These are phyloP conservation scores for Trapa bicornis DNA, from an alignment of 345 rosid genomes.

Conservation along the genomic window DNA sequence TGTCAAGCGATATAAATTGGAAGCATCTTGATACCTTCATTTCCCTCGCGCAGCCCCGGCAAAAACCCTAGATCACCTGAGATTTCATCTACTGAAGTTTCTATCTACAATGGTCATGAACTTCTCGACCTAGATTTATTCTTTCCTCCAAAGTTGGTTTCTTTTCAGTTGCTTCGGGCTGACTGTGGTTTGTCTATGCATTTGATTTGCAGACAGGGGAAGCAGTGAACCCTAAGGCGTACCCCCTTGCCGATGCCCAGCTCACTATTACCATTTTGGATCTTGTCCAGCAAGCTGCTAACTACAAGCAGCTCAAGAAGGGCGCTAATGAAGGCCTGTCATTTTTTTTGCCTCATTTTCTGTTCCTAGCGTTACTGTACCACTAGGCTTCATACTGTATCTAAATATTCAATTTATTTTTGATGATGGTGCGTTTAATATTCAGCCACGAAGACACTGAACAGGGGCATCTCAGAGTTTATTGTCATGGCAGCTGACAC, in stretches of 20 bases:
- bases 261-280: conserved; percentile 66
- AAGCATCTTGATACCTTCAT: too few species aligned
- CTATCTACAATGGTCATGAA: not conserved
- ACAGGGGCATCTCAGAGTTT: conserved; percentile 92
- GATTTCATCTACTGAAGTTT: not conserved
- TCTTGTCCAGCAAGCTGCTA: conserved; percentile 89
- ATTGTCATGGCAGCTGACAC: conserved; percentile 79
- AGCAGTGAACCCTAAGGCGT: conserved; percentile 73
- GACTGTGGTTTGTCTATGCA: not conserved
- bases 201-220: conserved; percentile 43
- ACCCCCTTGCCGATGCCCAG: conserved; percentile 79
- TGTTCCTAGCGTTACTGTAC: not conserved
- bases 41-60: too few species aligned
- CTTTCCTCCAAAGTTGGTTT: not conserved
- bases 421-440: not conserved
- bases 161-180: not conserved
- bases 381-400: not conserved
- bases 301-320: conserved; percentile 96
- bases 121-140: not conserved
- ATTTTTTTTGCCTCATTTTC: not conserved
- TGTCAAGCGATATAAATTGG: too few species aligned
- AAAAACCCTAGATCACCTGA: too few species aligned
- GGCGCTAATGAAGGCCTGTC: conserved; percentile 84
- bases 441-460: conserved; percentile 88
- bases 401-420: not conserved